Conservation (phyloP, 306 rosid species). For the Trichosanthes cucumerina region DNA sequence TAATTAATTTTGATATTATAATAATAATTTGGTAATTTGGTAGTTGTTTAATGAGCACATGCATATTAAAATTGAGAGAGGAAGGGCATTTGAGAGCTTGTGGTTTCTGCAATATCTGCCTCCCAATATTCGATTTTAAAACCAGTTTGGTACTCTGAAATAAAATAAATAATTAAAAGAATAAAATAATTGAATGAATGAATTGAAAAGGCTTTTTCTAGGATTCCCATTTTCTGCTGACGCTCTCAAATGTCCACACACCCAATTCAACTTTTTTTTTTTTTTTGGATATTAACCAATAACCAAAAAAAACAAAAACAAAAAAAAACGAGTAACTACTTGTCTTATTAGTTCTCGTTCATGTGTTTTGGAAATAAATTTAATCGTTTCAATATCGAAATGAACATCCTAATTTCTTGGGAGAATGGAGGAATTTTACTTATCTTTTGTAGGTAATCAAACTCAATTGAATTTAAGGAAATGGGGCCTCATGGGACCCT, state of each 20-base stretch:
- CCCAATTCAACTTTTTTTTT: too few relatives aligned
- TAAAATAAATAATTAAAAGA: background rate
- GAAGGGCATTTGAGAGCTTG: background rate
- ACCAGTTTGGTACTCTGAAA: background rate
- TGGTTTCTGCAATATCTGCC: constrained; percentile 6
- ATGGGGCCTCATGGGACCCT: too few relatives aligned
- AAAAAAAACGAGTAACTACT: too few relatives aligned
- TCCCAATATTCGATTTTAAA: background rate
- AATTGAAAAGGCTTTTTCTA: background rate
- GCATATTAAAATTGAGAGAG: background rate
- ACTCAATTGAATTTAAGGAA: too few relatives aligned
- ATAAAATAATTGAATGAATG: background rate
- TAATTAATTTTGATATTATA: background rate
- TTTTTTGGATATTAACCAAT: too few relatives aligned
- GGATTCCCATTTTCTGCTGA: constrained; percentile 1
- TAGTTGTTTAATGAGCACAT: background rate
- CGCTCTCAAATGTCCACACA: background rate
- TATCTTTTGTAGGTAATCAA: too few relatives aligned
- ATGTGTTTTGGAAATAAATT: too few relatives aligned
- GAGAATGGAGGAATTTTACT: too few relatives aligned
- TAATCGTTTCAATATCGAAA: too few relatives aligned
- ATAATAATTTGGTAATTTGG: background rate
- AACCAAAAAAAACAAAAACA: too few relatives aligned
- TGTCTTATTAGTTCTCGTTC: too few relatives aligned
- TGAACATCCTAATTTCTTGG: too few relatives aligned